Evolutionary conservation across 768 basidiomycete species (phyloP).

Genomic region (Gloeophyllum trabeum): DNA sequence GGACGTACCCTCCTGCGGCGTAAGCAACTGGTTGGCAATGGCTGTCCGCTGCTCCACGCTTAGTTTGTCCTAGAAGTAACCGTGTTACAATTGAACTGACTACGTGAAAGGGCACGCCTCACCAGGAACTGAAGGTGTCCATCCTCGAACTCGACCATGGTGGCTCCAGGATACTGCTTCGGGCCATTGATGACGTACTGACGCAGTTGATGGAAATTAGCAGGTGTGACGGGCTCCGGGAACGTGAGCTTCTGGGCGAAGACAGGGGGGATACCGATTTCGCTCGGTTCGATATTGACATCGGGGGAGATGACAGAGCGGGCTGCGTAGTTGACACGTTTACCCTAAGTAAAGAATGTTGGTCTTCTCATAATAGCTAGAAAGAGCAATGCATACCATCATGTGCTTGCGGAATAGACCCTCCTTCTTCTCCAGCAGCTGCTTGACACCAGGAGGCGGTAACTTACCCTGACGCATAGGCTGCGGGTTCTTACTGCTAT

Average conservation of each 20-base stretch:
- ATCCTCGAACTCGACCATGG: slow-evolving; percentile 92
- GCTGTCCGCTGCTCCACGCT: slow-evolving; percentile 86
- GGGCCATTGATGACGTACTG: slow-evolving; percentile 89
- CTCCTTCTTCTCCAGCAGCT: slow-evolving; percentile 96
- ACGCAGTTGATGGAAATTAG: slow-evolving; percentile 82
- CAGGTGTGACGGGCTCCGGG: slow-evolving; percentile 90
- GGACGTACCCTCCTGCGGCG: slow-evolving; percentile 72
- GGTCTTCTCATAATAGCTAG: too few relatives aligned
- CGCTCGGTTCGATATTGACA: slow-evolving; percentile 97
- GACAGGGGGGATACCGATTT: slow-evolving; percentile 96
- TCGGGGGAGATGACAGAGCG: slow-evolving; percentile 99
- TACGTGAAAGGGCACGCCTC: slow-evolving; percentile 11
- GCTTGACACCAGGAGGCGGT: slow-evolving; percentile 91
- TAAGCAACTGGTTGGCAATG: slow-evolving; percentile 89
- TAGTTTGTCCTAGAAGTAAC: slow-evolving; percentile 57
- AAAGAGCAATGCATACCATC: slow-evolving; percentile 63
- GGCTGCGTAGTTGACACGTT: slow-evolving; percentile 98
- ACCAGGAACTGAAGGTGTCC: slow-evolving; percentile 82
- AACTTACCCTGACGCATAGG: slow-evolving; percentile 79
- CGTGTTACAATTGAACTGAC: not conserved
- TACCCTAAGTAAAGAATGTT: slow-evolving; percentile 69
- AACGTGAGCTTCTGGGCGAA: slow-evolving; percentile 96
- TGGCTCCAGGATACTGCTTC: slow-evolving; percentile 82
- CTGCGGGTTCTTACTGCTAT: slow-evolving; percentile 89
- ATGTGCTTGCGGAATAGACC: slow-evolving; percentile 97